Percentiles rank a stretch among this genome's conserved stretches.
These are phyloP conservation scores for Hygrocybe coccinea DNA, from an alignment of 768 basidiomycete genomes.

Conservation along the genomic window DNA sequence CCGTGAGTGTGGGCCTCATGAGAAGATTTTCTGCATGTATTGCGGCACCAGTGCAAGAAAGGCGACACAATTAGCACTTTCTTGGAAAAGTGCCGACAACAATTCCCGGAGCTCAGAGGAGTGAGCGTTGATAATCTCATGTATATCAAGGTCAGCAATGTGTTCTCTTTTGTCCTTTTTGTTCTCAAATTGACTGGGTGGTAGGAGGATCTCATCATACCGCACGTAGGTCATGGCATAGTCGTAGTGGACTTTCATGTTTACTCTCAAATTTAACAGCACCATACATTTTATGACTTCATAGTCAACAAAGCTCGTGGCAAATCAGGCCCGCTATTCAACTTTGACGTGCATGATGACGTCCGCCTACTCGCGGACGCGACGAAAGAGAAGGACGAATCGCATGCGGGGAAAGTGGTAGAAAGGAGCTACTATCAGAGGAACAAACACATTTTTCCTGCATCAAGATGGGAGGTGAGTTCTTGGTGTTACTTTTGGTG, in stretches of 20 bases:
- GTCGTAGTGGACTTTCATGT: conserved; percentile 1
- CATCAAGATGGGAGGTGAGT: conserved; percentile 90
- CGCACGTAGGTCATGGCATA: conserved; percentile 58
- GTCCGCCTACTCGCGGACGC: conserved; percentile 92
- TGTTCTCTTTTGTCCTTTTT: conserved; percentile 1
- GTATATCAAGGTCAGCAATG: conserved; percentile 81
- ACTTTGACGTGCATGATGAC: conserved; percentile 99
- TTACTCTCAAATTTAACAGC: conserved; percentile 43
- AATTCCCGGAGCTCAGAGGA: conserved; percentile 87
- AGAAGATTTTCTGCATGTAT: too few species aligned
- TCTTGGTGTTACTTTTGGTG: not conserved
- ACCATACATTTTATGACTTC: conserved; percentile 97
- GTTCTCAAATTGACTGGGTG: conserved; percentile 1
- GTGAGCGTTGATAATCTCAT: conserved; percentile 94
- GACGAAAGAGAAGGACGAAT: conserved; percentile 95
- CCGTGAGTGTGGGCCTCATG: not conserved
- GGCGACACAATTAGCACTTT: conserved; percentile 85
- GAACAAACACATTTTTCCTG: conserved; percentile 97
- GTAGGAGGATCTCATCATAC: conserved; percentile 96
- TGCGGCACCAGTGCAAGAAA: conserved; percentile 89
- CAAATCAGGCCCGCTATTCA: conserved; percentile 96
- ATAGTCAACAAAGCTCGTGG: conserved; percentile 98
- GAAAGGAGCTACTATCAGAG: conserved; percentile 93
- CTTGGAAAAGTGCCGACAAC: conserved; percentile 87
- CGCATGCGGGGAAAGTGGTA: conserved; percentile 97